phyloP scores from a whole-genome alignment of 805 yeast species.

The Monosporozyma servazzii region DNA sequence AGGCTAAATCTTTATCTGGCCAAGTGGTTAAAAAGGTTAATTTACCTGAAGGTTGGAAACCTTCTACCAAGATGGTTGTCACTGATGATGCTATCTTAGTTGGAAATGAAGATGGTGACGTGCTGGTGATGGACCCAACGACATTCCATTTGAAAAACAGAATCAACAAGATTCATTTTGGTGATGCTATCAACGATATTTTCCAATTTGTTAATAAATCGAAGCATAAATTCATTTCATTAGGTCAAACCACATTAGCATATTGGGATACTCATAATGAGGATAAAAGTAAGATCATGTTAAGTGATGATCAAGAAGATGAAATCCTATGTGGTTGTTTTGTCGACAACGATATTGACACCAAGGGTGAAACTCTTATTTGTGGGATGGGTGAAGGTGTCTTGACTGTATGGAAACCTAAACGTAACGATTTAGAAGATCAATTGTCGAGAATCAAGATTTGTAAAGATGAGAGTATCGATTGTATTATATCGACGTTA shows the following conservation, averaged over 20 bases:
- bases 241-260: slow-evolving; percentile 75
- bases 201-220: slow-evolving; percentile 54
- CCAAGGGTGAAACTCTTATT: slow-evolving; percentile 52
- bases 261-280: slow-evolving; percentile 56
- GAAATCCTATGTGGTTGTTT: slow-evolving; percentile 73
- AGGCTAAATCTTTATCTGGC: slow-evolving; percentile 63
- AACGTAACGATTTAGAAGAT: slow-evolving; percentile 59
- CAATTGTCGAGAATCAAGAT: slow-evolving; percentile 72
- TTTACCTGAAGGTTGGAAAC: slow-evolving; percentile 9
- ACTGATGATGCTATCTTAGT: slow-evolving; percentile 39
- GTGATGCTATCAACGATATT: slow-evolving; percentile 71
- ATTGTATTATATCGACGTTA: slow-evolving; percentile 48
- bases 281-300: slow-evolving; percentile 34
- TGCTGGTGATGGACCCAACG: slow-evolving; percentile 53
- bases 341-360: slow-evolving; percentile 39
- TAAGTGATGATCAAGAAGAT: slow-evolving; percentile 87
- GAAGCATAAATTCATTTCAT: slow-evolving; percentile 66
- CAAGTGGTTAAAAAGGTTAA: slow-evolving; percentile 51
- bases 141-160: slow-evolving; percentile 42
- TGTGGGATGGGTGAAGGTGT: slow-evolving; percentile 92
- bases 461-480: slow-evolving; percentile 62
- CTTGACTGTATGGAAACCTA: slow-evolving; percentile 75
- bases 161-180: slow-evolving; percentile 50
- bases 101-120: slow-evolving; percentile 62
- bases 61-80: slow-evolving; percentile 30